Conservation (phyloP, 2,329 filamentous ascomycete species). For the Botrytis deweyae region DNA sequence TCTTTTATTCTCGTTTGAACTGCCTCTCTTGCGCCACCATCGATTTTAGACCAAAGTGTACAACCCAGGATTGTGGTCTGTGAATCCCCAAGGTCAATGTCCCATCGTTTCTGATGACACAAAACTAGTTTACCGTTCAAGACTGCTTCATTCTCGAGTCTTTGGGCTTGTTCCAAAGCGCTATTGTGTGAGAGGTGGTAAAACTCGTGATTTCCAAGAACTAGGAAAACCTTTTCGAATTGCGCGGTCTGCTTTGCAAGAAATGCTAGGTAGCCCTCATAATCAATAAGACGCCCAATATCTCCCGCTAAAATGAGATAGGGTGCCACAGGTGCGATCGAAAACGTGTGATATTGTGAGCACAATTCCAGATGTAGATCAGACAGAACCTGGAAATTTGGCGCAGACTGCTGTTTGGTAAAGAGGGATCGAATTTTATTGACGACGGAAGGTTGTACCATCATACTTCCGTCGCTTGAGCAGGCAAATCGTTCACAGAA, state of each 20-base stretch:
- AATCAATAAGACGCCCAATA: slow-evolving; percentile 46
- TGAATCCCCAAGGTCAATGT: slow-evolving; percentile 41
- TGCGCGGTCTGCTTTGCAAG: slow-evolving; percentile 43
- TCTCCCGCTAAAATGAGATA: slow-evolving; percentile 51
- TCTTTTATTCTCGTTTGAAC: slow-evolving; percentile 21
- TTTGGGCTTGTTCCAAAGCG: slow-evolving; percentile 26
- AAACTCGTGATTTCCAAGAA: slow-evolving; percentile 51
- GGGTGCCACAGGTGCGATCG: slow-evolving; percentile 43
- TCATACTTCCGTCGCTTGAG: background rate
- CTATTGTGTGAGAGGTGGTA: slow-evolving; percentile 40
- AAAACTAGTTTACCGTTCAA: slow-evolving; percentile 40
- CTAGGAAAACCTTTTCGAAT: slow-evolving; percentile 46
- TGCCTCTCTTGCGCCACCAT: slow-evolving; percentile 38
- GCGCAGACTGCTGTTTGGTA: background rate
- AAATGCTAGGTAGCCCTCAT: slow-evolving; percentile 43
- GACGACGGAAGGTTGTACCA: background rate
- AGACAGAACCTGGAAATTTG: slow-evolving; percentile 26
- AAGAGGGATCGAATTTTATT: background rate
- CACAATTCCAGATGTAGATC: slow-evolving; percentile 51
- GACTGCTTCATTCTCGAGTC: slow-evolving; percentile 21
- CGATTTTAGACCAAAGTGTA: slow-evolving; percentile 51
- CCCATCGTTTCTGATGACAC: slow-evolving; percentile 43
- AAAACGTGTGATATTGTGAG: slow-evolving; percentile 43
- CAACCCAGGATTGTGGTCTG: slow-evolving; percentile 46
- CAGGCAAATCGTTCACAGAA: too few relatives aligned